phyloP scores from a whole-genome alignment of 768 basidiomycete genomes.

The Termitomyces sp. region DNA sequence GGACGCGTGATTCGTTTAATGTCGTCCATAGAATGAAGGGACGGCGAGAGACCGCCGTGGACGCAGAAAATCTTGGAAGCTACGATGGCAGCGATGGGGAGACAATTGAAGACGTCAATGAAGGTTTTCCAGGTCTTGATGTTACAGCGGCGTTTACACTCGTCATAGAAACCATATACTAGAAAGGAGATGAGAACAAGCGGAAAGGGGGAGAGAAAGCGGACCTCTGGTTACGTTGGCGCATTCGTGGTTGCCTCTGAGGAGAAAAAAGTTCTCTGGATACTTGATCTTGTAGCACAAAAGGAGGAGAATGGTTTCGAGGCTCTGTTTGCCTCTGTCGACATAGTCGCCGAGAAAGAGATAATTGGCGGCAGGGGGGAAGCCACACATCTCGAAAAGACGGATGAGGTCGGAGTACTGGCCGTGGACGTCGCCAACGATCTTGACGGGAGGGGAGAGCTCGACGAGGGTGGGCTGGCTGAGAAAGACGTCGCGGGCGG shows the following conservation, averaged over 20 bases:
- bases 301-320: constrained; percentile 95
- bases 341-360: constrained; percentile 99
- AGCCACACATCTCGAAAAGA: constrained; percentile 99
- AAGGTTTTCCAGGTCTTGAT: constrained; percentile 99
- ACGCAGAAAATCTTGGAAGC: constrained; percentile 99
- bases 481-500: constrained; percentile 94
- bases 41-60: constrained; percentile 92
- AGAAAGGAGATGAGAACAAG: constrained; percentile 15
- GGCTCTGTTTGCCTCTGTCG: constrained; percentile 96
- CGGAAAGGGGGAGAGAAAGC: constrained; percentile 5
- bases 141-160: constrained; percentile 98
- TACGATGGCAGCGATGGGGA: constrained; percentile 97
- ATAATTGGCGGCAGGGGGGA: constrained; percentile 95
- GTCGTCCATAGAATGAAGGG: constrained; percentile 94
- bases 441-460: constrained; percentile 96
- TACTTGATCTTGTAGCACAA: constrained; percentile 99
- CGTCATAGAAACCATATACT: constrained; percentile 99
- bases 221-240: constrained; percentile 97
- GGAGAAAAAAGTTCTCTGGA: constrained; percentile 98
- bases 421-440: constrained; percentile 98
- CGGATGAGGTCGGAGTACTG: constrained; percentile 99
- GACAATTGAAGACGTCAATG: constrained; percentile 98
- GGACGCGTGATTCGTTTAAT: constrained; percentile 97
- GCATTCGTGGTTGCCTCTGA: constrained; percentile 98
- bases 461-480: constrained; percentile 96